Base-by-base conservation (phyloP, 768 basidiomycete genomes). In the Pleurotus djamor region DNA sequence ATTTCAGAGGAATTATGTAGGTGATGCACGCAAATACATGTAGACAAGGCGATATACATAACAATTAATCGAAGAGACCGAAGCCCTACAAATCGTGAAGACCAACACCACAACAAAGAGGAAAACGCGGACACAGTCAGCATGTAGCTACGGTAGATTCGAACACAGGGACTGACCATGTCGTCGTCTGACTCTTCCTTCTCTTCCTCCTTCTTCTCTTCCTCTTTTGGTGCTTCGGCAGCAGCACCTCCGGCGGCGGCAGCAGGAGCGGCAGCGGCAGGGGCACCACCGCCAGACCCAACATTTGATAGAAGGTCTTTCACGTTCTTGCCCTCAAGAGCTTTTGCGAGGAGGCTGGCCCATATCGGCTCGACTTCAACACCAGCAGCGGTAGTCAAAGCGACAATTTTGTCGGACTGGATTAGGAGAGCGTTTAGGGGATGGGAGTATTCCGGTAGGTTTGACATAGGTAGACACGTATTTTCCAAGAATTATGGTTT, bases 281-380 rank as follows among this genome's bases (percentile, higher is more conserved):
- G 89, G 66, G 87, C 92, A 62, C 87, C 94, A 62, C 93, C 95
- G 62, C 96, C 94, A 58, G 92, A 81, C 63, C 96, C 96, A 63
- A 99, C 94, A 81, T 94, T 96, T 63, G 91, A 90, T 64, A 99
- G 85, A 56, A 98, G 83, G 48, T 96, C 94, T 79, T 94, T 98
- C 69, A 99, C 85, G 79, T 98, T 87, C 84, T 96, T 97, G 69
- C 96, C 96, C 78, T 96, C 95, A 57, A 99, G 88, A 37, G 97
- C 96, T 76, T 97, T 98, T 63, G 96, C 92, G 71, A 99, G 92
- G 68, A 99, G 90, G 12, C 89, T 77, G 60, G 95, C 95, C 97
- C 97, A 98, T 81, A 99, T 98, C 59, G 96, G 84, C 77, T 98
- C 97, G 61, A 97, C 69, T 28, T 97, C 95, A 63, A 94, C 80